A percentile compares a stretch with the other conserved stretches of the same genome.
Conservation (phyloP, 2,329 filamentous ascomycete genomes). For the Paracoccidioides lutzii region DNA sequence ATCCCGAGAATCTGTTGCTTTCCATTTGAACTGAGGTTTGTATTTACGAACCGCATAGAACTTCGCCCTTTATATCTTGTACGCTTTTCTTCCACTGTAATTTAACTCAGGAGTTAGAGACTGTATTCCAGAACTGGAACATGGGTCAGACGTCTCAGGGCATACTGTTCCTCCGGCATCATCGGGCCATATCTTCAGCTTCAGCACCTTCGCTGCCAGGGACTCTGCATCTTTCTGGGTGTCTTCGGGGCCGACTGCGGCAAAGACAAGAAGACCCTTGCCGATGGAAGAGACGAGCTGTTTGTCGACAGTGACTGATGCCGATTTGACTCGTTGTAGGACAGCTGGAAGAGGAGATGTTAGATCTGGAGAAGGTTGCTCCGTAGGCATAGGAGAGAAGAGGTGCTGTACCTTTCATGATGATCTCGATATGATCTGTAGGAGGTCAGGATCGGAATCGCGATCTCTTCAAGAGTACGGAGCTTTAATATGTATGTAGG, state of each 20-base stretch:
- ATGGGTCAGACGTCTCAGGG: not conserved
- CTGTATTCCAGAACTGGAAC: not conserved
- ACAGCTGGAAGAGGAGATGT: constrained; percentile 48
- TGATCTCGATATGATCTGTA: not conserved
- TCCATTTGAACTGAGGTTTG: not conserved
- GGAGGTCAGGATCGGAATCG: too few relatives aligned
- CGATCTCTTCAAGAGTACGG: too few relatives aligned
- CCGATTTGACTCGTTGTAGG: constrained; percentile 83
- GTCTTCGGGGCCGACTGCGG: constrained; percentile 80
- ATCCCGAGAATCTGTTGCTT: not conserved
- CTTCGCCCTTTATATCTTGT: constrained; percentile 74
- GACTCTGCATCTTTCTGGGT: constrained; percentile 76
- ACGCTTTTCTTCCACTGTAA: constrained; percentile 80
- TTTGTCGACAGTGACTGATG: constrained; percentile 88
- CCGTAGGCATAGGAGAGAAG: not conserved
- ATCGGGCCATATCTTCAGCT: constrained; percentile 85
- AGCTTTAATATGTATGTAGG: too few relatives aligned
- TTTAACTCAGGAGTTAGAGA: constrained; percentile 2
- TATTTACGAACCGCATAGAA: constrained; percentile 66
- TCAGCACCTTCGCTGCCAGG: constrained; percentile 74
- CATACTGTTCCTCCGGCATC: constrained; percentile 54
- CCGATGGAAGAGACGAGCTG: constrained; percentile 83
- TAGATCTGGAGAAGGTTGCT: constrained; percentile 4
- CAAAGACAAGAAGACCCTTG: constrained; percentile 79
- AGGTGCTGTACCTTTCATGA: constrained; percentile 30